Conservation (phyloP, 108 stramenopile genomes). For the Nitzschia inconspicua region DNA sequence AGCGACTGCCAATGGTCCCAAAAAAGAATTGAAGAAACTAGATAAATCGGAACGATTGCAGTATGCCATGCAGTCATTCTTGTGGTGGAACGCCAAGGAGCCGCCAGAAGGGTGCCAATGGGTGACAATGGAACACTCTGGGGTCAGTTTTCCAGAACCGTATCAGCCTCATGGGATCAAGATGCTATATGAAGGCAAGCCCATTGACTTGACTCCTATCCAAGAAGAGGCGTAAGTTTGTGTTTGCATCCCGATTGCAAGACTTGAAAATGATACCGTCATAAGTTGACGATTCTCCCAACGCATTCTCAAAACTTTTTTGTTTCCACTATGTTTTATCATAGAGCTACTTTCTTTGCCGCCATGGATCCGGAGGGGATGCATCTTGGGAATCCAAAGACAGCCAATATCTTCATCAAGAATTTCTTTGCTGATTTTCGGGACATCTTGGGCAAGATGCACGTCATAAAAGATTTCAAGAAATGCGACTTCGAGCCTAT, state of each 20-base stretch:
- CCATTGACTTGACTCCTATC: conserved; percentile 77
- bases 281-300: neutral
- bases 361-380: conserved; percentile 94
- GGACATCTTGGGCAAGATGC: conserved; percentile 65
- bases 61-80: conserved; percentile 89
- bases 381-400: conserved; percentile 92
- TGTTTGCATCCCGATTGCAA: neutral
- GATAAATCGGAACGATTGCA: conserved; percentile 76
- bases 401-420: conserved; percentile 89
- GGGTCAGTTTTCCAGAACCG: conserved; percentile 92
- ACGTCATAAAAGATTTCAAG: conserved; percentile 85
- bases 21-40: conserved; percentile 56
- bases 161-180: conserved; percentile 94
- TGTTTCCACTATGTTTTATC: neutral
- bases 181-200: conserved; percentile 91
- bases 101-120: conserved; percentile 91
- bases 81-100: conserved; percentile 86
- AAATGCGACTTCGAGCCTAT: conserved; percentile 96
- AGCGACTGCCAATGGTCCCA: conserved; percentile 6
- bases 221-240: conserved; percentile 93
- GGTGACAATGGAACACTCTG: conserved; percentile 94
- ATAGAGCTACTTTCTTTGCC: conserved; percentile 95
- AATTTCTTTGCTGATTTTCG: conserved; percentile 96
- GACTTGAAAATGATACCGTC: too few relatives aligned
- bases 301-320: neutral